Evolutionary conservation across 1,284 basidiomycete genomes (phyloP).

Genomic region (Wolfiporia cocos): DNA sequence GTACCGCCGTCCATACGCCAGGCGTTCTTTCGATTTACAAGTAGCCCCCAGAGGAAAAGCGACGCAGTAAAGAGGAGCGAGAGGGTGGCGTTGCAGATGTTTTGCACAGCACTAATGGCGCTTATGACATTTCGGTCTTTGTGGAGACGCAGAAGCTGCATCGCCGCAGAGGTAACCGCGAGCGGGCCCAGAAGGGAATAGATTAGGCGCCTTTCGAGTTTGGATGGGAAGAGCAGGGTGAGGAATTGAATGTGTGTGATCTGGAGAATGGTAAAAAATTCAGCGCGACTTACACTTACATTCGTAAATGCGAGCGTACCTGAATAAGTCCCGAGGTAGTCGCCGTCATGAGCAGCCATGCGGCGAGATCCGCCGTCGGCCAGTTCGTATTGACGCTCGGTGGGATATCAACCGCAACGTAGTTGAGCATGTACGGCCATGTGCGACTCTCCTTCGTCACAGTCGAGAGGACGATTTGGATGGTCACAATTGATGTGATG

Average conservation of each 20-base stretch:
- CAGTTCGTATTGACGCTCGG: slow-evolving; percentile 48
- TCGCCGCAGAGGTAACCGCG: slow-evolving; percentile 77
- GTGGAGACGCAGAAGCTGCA: slow-evolving; percentile 80
- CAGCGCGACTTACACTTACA: not conserved
- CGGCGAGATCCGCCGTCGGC: slow-evolving; percentile 63
- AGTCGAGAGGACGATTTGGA: slow-evolving; percentile 66
- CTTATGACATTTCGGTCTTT: slow-evolving; percentile 39
- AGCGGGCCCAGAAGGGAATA: slow-evolving; percentile 87
- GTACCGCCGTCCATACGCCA: slow-evolving; percentile 98
- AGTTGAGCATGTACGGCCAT: slow-evolving; percentile 96
- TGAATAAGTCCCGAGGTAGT: slow-evolving; percentile 83
- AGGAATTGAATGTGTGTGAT: slow-evolving; percentile 98
- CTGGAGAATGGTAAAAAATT: slow-evolving; percentile 33
- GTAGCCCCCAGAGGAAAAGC: slow-evolving; percentile 89
- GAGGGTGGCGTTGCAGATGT: slow-evolving; percentile 94
- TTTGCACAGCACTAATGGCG: slow-evolving; percentile 77
- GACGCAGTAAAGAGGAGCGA: slow-evolving; percentile 92
- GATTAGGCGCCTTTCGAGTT: slow-evolving; percentile 85
- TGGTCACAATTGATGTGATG: slow-evolving; percentile 66
- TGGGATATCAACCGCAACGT: slow-evolving; percentile 81
- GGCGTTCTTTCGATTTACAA: slow-evolving; percentile 86
- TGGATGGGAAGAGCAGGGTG: slow-evolving; percentile 93
- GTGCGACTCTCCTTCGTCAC: slow-evolving; percentile 57
- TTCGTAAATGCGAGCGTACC: slow-evolving; percentile 34
- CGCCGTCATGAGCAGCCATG: slow-evolving; percentile 87